A percentile compares a stretch with the other conserved stretches of the same genome.
Conservation (phyloP, 140 eudicot genomes). For the Erigeron philadelphicus region DNA sequence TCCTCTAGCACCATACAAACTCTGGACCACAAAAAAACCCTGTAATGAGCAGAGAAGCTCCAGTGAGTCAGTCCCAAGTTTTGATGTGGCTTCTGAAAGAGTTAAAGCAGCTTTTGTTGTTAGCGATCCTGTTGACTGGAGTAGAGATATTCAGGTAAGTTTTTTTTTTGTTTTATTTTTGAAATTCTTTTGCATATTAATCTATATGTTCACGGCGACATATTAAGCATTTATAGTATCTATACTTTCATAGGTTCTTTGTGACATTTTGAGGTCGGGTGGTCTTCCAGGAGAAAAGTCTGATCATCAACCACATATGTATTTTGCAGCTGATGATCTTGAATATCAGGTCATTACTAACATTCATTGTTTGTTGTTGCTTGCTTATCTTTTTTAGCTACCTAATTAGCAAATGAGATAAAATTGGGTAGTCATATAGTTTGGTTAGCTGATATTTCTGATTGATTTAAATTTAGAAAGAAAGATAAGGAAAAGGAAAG, state of each 20-base stretch:
- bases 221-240: too few species aligned
- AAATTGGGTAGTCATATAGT: too few species aligned
- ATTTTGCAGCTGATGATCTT: conserved; percentile 66
- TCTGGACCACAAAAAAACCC: conserved; percentile 37
- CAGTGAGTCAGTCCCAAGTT: conserved; percentile 18
- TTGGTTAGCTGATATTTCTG: too few species aligned
- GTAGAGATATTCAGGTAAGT: conserved; percentile 54
- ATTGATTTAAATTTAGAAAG: too few species aligned
- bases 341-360: conserved; percentile 44
- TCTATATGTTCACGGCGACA: too few species aligned
- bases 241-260: conserved; percentile 38
- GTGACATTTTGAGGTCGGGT: conserved; percentile 54
- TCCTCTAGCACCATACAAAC: conserved; percentile 48
- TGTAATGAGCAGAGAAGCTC: conserved; percentile 12
- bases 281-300: conserved; percentile 50
- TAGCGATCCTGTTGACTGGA: conserved; percentile 62
- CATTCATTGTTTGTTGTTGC: conserved; percentile 6
- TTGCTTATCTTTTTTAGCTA: not conserved
- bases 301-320: conserved; percentile 45
- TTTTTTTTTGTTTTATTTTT: not conserved
- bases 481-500: too few species aligned
- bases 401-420: not conserved
- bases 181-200: too few species aligned
- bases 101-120: conserved; percentile 55
- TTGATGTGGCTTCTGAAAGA: conserved; percentile 39